Conservation (phyloP, 164 flowering plant species). For the Vitis vinifera region ASM3070453v1 NC_081818.1:26770001-26770500, state of each 20-base stretch:
- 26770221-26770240: neutral
- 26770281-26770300: neutral
- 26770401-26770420: slow-evolving; percentile 31
- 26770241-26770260: no score
- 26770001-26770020: no score
- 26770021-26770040: no score
- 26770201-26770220: no score
- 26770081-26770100: neutral
- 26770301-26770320: neutral
- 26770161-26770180: no score
- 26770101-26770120: no score
- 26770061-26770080: no score
- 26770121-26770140: no score
- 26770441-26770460: slow-evolving; percentile 31
- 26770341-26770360: slow-evolving; percentile 21
- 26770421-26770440: slow-evolving; percentile 25
- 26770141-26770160: no score
- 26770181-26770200: no score
- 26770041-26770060: no score
- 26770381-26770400: slow-evolving; percentile 22
- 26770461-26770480: slow-evolving; percentile 11
- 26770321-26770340: neutral
- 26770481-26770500: neutral
- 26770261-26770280: neutral
- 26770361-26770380: slow-evolving; percentile 26